Evolutionary conservation across 148 eudicot genomes (phyloP), one percentile per base, ranked within the genome.

Genomic region (Cornus florida): DNA sequence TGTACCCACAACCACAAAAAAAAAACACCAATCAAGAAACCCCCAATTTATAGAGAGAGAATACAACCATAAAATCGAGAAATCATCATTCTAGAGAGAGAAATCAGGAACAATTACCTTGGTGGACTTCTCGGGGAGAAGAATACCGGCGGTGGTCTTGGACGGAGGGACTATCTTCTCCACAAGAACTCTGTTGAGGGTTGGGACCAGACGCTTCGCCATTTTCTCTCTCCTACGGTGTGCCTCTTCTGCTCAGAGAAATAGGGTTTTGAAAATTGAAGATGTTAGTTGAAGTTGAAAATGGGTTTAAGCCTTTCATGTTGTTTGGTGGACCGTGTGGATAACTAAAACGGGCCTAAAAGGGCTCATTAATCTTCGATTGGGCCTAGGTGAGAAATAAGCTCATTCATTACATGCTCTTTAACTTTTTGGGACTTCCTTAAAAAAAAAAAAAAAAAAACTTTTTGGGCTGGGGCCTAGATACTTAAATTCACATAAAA

Each of bases 191-290:
- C 91, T 83, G 86, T 90, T 90, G 38, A 88, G 74, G 4, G 82
- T 71, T 78, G 93, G 93, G 22, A 90, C 78, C 70, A 90, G 64
- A 23, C 91, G 89, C 78, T 86, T 90, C 53, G 89, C 89, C 91
- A 88, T 88, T 76, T 64, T 17, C 4, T 39, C 23, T 57, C 3
- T n/a, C 62, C 9, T 32, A 2, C 28, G 50, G 46, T 60, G 64
- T 22, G 28, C 28, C 28, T 28, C 28, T 28, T 28, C 28, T 28
- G 28, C 8, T 3, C 20, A 35, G 48, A 43, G 8, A 43, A 43
- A 3, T 43, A 43, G 48, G 48, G 48, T 43, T 43, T 35, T 2
- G 4, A 0, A 35, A 2, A 35, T 1, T 35, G 38, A 35, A 2
- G 7, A 1, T 53, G 69, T 59, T 33, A 12, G 75, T 41, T 35